These are phyloP conservation scores for Dicorynia guianensis DNA, from an alignment of 306 rosid species.

Conservation along the genomic window DNA sequence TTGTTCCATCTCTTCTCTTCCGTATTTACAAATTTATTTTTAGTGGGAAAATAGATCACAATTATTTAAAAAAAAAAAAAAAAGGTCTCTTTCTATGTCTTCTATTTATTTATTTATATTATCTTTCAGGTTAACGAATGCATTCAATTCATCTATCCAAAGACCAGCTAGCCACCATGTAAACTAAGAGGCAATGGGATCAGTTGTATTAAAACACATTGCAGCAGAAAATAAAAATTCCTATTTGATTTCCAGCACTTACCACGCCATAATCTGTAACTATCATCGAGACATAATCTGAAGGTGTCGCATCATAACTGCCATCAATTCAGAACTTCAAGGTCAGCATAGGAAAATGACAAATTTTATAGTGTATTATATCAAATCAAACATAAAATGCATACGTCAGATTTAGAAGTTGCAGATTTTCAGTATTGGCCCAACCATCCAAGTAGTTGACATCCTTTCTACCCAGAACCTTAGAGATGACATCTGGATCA, in stretches of 20 bases:
- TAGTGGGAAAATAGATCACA: not conserved
- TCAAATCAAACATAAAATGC: constrained; percentile 24
- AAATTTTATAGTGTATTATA: constrained; percentile 12
- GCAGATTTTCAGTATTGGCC: constrained; percentile 54
- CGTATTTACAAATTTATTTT: not conserved
- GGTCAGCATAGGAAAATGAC: constrained; percentile 47
- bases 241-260: constrained; percentile 23
- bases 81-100: not conserved
- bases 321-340: constrained; percentile 39
- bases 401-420: constrained; percentile 64
- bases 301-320: constrained; percentile 71
- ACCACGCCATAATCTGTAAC: constrained; percentile 42
- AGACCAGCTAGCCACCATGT: constrained; percentile 10
- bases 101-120: not conserved
- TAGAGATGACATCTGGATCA: constrained; percentile 59
- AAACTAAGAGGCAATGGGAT: not conserved
- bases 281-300: constrained; percentile 54
- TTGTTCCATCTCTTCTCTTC: not conserved
- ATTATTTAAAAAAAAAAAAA: not conserved
- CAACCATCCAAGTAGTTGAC: constrained; percentile 60
- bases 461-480: constrained; percentile 53
- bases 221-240: constrained; percentile 7
- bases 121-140: not conserved
- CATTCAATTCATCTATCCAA: constrained; percentile 4
- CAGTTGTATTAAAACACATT: constrained; percentile 21